Evolutionary conservation across 2,329 filamentous ascomycete genomes (phyloP), one percentile per base, ranked within the genome.

Genomic region (Sordariomycetes sp.): DNA sequence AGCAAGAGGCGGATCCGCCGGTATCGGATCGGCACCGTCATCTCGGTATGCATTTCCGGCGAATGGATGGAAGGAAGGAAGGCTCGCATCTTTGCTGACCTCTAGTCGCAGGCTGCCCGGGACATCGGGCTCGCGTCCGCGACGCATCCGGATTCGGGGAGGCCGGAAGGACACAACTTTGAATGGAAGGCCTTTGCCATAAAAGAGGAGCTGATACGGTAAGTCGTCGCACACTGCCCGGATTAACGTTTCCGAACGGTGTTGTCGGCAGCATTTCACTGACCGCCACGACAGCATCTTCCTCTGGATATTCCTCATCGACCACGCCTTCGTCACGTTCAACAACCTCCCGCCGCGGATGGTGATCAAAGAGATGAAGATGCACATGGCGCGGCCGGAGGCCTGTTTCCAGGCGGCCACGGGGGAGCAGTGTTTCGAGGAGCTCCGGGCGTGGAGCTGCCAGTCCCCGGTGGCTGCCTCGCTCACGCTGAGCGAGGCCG

Each of bases 311-410:
- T 72, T 71, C 28, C 60, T 74, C 4, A 60, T 74, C 14, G 72
- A 74, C 55, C 69, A 71, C 0, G 70, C 70, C 0, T 74, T 73
- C 57, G 67, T 71, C 32, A 72, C 72, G 14, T 73, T 74, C 62
- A 72, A 74, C 63, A 74, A 74, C 43, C 59, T 70, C 0, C 71
- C 72, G 1, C 71, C 71, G n/a, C 65, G 71, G 14, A 69, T 74
- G 66, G 68, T 71, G 0, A 68, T 72, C 50, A 69, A 69, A 55
- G 72, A 74, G 59, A 70, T 73, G 69, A 69, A 65, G 35, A 70
- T 72, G 62, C 64, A 69, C 52, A 63, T 70, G 62, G 68, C 68
- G 11, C 63, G 62, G 14, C 66, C 70, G 0, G 72, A 73, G 61
- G 60, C 65, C 3, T 73, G 70, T 59, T 73, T 74, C 59, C 70